A percentile compares a stretch with the other conserved stretches of the same genome.
phyloP scores from a whole-genome alignment of 2,329 filamentous ascomycete species.

The Phaeoacremonium minimum region DNA sequence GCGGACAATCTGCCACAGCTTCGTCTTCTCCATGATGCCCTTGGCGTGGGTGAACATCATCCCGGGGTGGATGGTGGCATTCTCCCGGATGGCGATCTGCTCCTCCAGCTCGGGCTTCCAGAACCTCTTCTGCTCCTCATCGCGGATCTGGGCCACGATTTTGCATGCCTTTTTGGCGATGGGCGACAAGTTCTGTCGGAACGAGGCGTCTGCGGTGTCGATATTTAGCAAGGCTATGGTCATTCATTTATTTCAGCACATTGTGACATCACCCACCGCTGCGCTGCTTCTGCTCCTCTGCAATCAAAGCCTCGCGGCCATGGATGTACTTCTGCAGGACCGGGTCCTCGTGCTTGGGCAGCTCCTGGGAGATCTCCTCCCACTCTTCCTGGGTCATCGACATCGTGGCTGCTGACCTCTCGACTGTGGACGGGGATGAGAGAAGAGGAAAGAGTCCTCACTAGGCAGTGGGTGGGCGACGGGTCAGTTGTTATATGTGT shows the following conservation, averaged over 20 bases:
- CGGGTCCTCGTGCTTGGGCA: conserved; percentile 59
- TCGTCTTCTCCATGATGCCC: conserved; percentile 78
- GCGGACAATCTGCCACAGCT: conserved; percentile 79
- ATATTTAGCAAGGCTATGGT: too few relatives aligned
- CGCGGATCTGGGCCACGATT: conserved; percentile 76
- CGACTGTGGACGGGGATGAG: too few relatives aligned
- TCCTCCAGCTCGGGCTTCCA: conserved; percentile 76
- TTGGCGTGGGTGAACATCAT: conserved; percentile 93
- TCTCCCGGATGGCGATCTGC: conserved; percentile 55
- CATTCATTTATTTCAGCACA: too few relatives aligned
- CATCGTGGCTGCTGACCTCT: too few relatives aligned
- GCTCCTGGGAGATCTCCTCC: conserved; percentile 50
- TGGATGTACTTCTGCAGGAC: conserved; percentile 80
- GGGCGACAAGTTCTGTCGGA: conserved; percentile 71
- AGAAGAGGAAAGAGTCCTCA: too few relatives aligned
- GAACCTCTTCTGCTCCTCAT: conserved; percentile 68
- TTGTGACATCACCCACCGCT: conserved; percentile 66
- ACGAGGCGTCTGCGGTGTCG: conserved; percentile 57
- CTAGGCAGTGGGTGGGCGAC: too few relatives aligned
- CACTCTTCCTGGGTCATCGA: conserved; percentile 52
- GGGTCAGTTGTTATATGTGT: too few relatives aligned
- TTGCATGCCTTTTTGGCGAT: conserved; percentile 72
- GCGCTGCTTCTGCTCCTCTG: conserved; percentile 75
- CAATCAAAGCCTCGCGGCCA: conserved; percentile 71
- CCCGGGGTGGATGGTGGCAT: conserved; percentile 70